Percentiles rank a stretch among this genome's conserved stretches.
Conservation (phyloP, 1,139 yeast genomes). For the Geotrichum fermentans region DNA sequence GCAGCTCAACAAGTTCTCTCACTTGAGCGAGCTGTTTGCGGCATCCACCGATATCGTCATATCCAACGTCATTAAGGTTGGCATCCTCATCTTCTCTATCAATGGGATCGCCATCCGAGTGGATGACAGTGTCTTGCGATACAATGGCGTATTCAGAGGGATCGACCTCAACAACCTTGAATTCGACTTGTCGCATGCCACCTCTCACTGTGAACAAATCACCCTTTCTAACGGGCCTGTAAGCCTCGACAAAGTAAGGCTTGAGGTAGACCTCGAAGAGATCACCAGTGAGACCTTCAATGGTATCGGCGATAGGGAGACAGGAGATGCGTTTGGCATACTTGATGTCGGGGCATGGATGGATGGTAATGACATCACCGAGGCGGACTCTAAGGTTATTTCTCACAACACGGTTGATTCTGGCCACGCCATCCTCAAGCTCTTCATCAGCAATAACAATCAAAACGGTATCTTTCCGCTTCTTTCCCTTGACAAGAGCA, state of each 20-base stretch:
- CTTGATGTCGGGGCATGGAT: conserved; percentile 97
- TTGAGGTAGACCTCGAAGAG: conserved; percentile 91
- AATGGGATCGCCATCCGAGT: conserved; percentile 98
- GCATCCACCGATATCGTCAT: conserved; percentile 98
- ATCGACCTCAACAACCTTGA: conserved; percentile 96
- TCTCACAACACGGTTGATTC: conserved; percentile 93
- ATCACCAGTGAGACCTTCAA: conserved; percentile 98
- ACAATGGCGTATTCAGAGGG: conserved; percentile 97
- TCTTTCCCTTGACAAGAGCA: conserved; percentile 94
- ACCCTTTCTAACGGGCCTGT: conserved; percentile 97
- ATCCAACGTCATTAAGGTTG: conserved; percentile 92
- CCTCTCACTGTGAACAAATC: conserved; percentile 96
- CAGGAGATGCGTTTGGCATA: conserved; percentile 87
- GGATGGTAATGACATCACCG: conserved; percentile 86
- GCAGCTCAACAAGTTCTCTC: conserved; percentile 93
- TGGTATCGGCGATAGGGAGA: conserved; percentile 94
- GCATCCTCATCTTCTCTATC: conserved; percentile 98
- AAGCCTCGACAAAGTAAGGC: conserved; percentile 98
- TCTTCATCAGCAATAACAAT: conserved; percentile 96
- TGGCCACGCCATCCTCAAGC: conserved; percentile 90
- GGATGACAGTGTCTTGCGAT: conserved; percentile 96
- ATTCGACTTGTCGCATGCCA: conserved; percentile 98
- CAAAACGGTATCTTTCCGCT: conserved; percentile 96
- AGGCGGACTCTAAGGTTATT: conserved; percentile 89
- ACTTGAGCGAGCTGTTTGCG: conserved; percentile 98